Conservation (phyloP, 257 asterid species). For the Capsicum baccatum region DNA sequence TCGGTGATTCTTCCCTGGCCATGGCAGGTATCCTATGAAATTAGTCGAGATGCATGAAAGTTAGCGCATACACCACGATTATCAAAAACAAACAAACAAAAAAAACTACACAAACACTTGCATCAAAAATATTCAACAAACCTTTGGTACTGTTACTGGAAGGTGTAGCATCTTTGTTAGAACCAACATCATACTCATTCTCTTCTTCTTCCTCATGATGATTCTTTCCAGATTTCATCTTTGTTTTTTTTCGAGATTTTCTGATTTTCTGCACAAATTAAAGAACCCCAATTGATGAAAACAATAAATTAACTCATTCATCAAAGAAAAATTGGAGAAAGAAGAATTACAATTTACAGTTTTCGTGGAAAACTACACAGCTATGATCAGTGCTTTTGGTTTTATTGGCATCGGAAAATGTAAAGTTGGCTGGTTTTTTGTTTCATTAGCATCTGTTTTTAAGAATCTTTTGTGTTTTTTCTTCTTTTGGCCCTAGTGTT, state of each 20-base stretch:
- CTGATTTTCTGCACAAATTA: constrained; percentile 44
- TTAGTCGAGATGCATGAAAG: too few relatives aligned
- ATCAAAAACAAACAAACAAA: too few relatives aligned
- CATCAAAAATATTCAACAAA: constrained; percentile 18
- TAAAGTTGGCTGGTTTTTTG: constrained; percentile 6
- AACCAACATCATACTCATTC: constrained; percentile 72
- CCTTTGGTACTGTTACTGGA: constrained; percentile 65
- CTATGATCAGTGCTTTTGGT: neutral
- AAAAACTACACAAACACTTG: neutral
- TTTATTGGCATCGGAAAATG: constrained; percentile 9
- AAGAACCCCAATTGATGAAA: constrained; percentile 40
- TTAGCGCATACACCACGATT: too few relatives aligned
- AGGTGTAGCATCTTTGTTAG: constrained; percentile 58
- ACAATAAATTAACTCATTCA: constrained; percentile 25
- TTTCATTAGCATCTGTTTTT: neutral
- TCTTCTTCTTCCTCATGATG: constrained; percentile 79
- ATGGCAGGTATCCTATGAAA: too few relatives aligned
- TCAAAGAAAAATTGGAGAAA: constrained; percentile 21
- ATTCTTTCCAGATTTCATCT: constrained; percentile 76
- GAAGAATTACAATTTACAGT: constrained; percentile 27
- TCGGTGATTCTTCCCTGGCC: too few relatives aligned
- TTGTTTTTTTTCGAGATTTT: constrained; percentile 23
- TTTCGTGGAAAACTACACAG: constrained; percentile 27
- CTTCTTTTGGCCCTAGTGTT: neutral
- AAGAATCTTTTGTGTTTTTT: neutral